These are phyloP conservation scores for Prunus armeniaca DNA, from an alignment of 306 rosid genomes.

Conservation along the genomic window DNA sequence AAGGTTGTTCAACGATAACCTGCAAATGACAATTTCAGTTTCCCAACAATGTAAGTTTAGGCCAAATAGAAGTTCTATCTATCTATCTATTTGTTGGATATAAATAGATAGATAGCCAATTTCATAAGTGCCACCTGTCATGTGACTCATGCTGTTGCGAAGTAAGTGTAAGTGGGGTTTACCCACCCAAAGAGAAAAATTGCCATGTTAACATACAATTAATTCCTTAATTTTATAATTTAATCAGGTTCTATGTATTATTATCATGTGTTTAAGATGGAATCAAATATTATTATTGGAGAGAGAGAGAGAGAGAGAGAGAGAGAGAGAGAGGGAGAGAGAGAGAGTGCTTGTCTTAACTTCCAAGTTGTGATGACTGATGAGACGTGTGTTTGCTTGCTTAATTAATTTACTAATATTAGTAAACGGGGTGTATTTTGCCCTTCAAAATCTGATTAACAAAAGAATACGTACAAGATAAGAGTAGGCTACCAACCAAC, in stretches of 20 bases:
- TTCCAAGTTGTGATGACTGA: not conserved
- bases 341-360: not conserved
- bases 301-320: not conserved
- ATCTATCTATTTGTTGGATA: not conserved
- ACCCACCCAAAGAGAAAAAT: no score
- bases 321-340: not conserved
- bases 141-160: not conserved
- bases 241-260: no score
- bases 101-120: not conserved
- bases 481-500: constrained; percentile 71
- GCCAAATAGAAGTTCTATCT: not conserved
- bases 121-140: not conserved
- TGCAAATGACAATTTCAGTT: not conserved
- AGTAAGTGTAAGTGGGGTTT: no score
- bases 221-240: no score
- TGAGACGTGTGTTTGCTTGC: not conserved
- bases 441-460: constrained; percentile 1
- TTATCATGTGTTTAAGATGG: no score
- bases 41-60: not conserved
- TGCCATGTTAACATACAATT: no score
- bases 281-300: not conserved
- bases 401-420: not conserved
- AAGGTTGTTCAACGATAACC: not conserved
- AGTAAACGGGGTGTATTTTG: constrained; percentile 19
- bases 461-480: constrained; percentile 32